Evolutionary conservation across 495 filamentous ascomycete species (phyloP).

Genomic region (Penicillium pulvis): DNA sequence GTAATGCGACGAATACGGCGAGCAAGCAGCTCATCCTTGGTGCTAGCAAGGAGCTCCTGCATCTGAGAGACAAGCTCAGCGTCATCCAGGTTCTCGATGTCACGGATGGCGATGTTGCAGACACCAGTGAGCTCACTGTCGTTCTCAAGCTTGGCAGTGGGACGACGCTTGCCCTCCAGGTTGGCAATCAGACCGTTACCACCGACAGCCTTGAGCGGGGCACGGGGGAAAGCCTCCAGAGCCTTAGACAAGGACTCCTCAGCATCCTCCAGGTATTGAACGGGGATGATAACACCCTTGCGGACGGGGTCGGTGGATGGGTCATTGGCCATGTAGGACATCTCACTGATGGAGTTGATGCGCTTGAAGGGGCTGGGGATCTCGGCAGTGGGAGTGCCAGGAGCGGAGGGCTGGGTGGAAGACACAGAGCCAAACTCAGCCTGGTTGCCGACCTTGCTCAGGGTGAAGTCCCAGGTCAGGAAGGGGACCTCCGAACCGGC

Average conservation of each 20-base stretch:
- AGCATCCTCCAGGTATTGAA: constrained; percentile 88
- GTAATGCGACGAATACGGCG: constrained; percentile 86
- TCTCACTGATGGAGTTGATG: constrained; percentile 92
- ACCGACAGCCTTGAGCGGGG: constrained; percentile 32
- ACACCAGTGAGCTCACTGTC: constrained; percentile 86
- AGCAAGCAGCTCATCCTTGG: constrained; percentile 79
- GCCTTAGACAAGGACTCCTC: constrained; percentile 83
- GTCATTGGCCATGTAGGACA: constrained; percentile 78
- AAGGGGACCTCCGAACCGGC: constrained; percentile 77
- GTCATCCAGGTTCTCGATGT: constrained; percentile 86
- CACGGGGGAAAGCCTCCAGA: constrained; percentile 74
- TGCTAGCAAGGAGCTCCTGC: constrained; percentile 70
- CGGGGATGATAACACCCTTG: constrained; percentile 92
- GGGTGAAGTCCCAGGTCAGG: constrained; percentile 91
- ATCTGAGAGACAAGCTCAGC: constrained; percentile 76
- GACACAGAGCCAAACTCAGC: constrained; percentile 81
- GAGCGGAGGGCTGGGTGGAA: constrained; percentile 77
- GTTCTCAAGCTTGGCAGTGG: constrained; percentile 49
- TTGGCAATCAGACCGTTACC: constrained; percentile 66
- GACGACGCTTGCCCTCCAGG: constrained; percentile 70
- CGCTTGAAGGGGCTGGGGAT: constrained; percentile 65
- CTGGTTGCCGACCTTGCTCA: constrained; percentile 81
- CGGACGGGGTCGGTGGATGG: constrained; percentile 73
- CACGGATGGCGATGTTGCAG: constrained; percentile 86
- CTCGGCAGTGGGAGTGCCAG: constrained; percentile 74